Evolutionary conservation across 495 filamentous ascomycete genomes (phyloP).

Genomic region (Aspergillus sclerotioniger): DNA sequence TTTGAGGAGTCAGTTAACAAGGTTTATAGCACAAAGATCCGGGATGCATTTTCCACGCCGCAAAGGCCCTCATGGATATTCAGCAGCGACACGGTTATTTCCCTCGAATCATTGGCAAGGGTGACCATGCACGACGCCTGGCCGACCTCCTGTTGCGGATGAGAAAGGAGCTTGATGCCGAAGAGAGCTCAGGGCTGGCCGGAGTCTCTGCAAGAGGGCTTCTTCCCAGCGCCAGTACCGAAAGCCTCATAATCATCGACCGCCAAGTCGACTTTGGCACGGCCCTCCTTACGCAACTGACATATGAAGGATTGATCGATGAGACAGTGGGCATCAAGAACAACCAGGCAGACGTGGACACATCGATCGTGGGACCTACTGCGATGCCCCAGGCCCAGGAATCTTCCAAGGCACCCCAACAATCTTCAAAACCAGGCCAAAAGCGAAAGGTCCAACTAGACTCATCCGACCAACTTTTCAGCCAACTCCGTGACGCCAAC

Average conservation of each 20-base stretch:
- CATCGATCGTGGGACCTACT: slow-evolving; percentile 78
- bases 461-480: slow-evolving; percentile 84
- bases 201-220: slow-evolving; percentile 60
- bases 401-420: slow-evolving; percentile 53
- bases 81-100: slow-evolving; percentile 92
- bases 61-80: slow-evolving; percentile 91
- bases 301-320: slow-evolving; percentile 95
- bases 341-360: slow-evolving; percentile 91
- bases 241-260: slow-evolving; percentile 92
- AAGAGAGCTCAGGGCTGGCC: slow-evolving; percentile 61
- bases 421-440: slow-evolving; percentile 57
- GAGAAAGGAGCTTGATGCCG: slow-evolving; percentile 83
- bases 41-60: slow-evolving; percentile 80
- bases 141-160: slow-evolving; percentile 89
- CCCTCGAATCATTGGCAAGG: slow-evolving; percentile 93
- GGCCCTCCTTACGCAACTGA: slow-evolving; percentile 87
- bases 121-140: slow-evolving; percentile 84
- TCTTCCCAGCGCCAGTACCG: slow-evolving; percentile 82
- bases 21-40: slow-evolving; percentile 75
- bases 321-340: slow-evolving; percentile 85
- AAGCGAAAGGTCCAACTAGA: slow-evolving; percentile 92
- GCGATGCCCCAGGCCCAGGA: slow-evolving; percentile 52
- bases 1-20: not conserved
- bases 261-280: slow-evolving; percentile 92
- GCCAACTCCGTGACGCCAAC: slow-evolving; percentile 85